phyloP scores from a whole-genome alignment of 2,329 filamentous ascomycete genomes.

The Xylaria sp. region DNA sequence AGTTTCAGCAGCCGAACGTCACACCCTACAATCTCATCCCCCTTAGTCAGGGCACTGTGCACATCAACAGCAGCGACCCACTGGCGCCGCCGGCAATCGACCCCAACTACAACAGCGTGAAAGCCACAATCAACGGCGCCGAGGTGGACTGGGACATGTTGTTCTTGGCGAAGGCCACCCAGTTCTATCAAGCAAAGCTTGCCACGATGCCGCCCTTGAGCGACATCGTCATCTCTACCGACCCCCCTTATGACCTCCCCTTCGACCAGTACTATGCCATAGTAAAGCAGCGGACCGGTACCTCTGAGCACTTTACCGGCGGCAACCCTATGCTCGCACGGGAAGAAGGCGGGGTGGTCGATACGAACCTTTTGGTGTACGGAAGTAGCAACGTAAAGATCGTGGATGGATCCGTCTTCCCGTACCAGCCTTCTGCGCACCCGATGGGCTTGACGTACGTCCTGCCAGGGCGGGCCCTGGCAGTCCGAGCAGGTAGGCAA shows the following conservation, averaged over 20 bases:
- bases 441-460: conserved; percentile 13
- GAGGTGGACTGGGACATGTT: conserved; percentile 18
- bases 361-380: conserved; percentile 39
- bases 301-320: conserved; percentile 10
- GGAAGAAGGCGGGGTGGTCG: conserved; percentile 41
- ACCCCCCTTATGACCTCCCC: conserved; percentile 2
- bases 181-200: conserved; percentile 4
- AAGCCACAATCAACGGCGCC: conserved; percentile 6
- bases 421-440: conserved; percentile 17
- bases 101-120: conserved; percentile 13
- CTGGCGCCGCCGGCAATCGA: conserved; percentile 6
- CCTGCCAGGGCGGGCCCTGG: too few species aligned
- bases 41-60: conserved; percentile 10
- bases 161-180: conserved; percentile 12
- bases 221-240: conserved; percentile 5
- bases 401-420: conserved; percentile 34
- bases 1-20: conserved; percentile 10
- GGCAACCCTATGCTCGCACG: conserved; percentile 44
- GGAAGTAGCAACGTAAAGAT: conserved; percentile 39
- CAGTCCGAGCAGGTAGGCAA: conserved; percentile 8
- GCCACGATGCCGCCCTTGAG: conserved; percentile 11
- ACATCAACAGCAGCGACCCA: conserved; percentile 14
- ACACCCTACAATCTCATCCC: conserved; percentile 13
- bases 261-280: conserved; percentile 7
- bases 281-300: conserved; percentile 7